Percentiles rank a stretch among this genome's conserved stretches.
Conservation (phyloP, 2,329 filamentous ascomycete species). For the Magnaporthiopsis incrustans region DNA sequence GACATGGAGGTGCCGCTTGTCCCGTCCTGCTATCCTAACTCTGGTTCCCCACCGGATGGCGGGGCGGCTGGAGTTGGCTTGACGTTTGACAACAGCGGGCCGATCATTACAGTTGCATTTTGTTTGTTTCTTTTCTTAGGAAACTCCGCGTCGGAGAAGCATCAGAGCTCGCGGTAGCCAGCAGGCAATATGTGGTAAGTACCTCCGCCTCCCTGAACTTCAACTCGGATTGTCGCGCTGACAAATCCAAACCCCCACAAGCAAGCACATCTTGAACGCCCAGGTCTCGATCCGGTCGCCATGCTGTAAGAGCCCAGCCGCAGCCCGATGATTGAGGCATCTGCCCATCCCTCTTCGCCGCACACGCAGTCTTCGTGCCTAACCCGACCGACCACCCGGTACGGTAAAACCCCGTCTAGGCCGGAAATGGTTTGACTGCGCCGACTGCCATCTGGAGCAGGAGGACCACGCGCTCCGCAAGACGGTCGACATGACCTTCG, state of each 20-base stretch:
- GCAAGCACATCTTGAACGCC: constrained; percentile 97
- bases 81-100: neutral
- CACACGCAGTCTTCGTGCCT: neutral
- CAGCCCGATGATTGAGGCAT: neutral
- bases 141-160: neutral
- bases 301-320: constrained; percentile 55
- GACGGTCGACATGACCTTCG: constrained; percentile 82
- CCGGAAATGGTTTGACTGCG: constrained; percentile 98
- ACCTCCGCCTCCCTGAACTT: neutral
- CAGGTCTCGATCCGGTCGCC: constrained; percentile 93
- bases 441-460: constrained; percentile 81
- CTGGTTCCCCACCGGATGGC: neutral
- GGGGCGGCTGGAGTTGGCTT: constrained; percentile 16
- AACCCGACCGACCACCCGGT: neutral
- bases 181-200: constrained; percentile 20
- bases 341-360: too few species aligned
- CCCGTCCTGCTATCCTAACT: neutral
- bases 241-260: constrained; percentile 26
- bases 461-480: constrained; percentile 71
- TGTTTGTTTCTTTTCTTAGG: neutral
- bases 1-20: neutral
- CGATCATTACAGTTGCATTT: neutral
- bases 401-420: constrained; percentile 36
- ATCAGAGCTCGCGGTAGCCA: neutral
- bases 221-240: neutral